phyloP scores from a whole-genome alignment of 2,329 filamentous ascomycete species.

The Cladorrhinum sp. region DNA sequence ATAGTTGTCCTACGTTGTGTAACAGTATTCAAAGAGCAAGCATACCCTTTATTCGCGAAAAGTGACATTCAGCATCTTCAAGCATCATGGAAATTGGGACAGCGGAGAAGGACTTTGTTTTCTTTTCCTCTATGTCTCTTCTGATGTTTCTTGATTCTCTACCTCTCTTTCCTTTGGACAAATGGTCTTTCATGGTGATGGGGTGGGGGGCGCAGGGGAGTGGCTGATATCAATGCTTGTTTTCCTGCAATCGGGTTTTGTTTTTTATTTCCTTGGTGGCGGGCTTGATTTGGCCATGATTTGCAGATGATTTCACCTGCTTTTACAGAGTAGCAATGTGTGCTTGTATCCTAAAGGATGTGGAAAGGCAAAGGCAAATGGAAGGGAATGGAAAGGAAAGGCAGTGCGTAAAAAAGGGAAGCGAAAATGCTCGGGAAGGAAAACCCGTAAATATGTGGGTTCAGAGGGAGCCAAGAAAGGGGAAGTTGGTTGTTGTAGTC shows the following conservation, averaged over 20 bases:
- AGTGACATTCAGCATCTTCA: not conserved
- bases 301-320: not conserved
- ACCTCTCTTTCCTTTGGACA: not conserved
- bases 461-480: not conserved
- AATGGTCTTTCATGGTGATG: not conserved
- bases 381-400: not conserved
- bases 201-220: not conserved
- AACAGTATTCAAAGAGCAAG: not conserved
- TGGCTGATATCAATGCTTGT: not conserved
- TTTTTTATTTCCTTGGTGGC: not conserved
- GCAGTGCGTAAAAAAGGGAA: not conserved
- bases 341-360: not conserved
- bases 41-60: not conserved
- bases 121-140: not conserved
- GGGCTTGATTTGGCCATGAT: not conserved
- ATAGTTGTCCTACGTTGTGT: not conserved
- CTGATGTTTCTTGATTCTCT: not conserved
- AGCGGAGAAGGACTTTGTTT: not conserved
- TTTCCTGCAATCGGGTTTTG: not conserved
- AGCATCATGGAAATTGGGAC: not conserved
- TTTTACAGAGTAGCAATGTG: not conserved
- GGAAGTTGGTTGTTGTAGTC: not conserved
- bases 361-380: not conserved
- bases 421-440: too few relatives aligned
- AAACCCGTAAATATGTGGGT: not conserved